Evolutionary conservation across 1,284 basidiomycete genomes (phyloP).

Genomic region (Apiotrichum gracile): DNA sequence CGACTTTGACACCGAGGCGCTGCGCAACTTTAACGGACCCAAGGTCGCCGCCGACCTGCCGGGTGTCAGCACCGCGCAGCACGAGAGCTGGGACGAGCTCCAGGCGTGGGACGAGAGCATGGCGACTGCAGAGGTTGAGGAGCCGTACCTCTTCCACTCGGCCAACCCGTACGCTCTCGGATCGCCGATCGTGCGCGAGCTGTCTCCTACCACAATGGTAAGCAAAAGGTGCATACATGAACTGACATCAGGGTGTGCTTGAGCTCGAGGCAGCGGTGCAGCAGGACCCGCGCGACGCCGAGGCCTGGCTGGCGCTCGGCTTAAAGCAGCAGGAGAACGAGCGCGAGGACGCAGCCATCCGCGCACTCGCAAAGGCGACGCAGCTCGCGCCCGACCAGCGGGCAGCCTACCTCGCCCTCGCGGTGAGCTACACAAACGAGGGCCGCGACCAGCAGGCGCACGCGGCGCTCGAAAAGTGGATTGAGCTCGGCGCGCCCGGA

Average conservation of each 20-base stretch:
- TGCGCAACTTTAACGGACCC: slow-evolving; percentile 31
- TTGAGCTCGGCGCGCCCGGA: slow-evolving; percentile 41
- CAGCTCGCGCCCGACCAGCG: slow-evolving; percentile 71
- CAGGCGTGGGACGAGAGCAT: slow-evolving; percentile 84
- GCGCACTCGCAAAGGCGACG: slow-evolving; percentile 74
- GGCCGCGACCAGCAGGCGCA: slow-evolving; percentile 66
- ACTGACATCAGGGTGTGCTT: slow-evolving; percentile 62
- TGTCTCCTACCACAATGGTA: slow-evolving; percentile 36
- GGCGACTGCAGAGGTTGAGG: slow-evolving; percentile 22
- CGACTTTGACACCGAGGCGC: slow-evolving; percentile 35
- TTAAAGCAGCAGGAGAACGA: slow-evolving; percentile 99
- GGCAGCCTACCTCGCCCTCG: slow-evolving; percentile 83
- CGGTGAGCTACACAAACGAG: slow-evolving; percentile 91
- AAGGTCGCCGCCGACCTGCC: no score
- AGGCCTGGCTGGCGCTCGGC: slow-evolving; percentile 85
- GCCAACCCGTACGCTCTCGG: slow-evolving; percentile 72
- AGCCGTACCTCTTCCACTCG: slow-evolving; percentile 66
- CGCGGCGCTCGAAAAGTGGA: slow-evolving; percentile 78
- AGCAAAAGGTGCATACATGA: slow-evolving; percentile 19
- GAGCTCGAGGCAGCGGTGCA: slow-evolving; percentile 89
- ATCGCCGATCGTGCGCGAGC: slow-evolving; percentile 50
- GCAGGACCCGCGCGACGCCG: slow-evolving; percentile 62
- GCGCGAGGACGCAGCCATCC: slow-evolving; percentile 82
- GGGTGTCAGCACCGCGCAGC: background rate
- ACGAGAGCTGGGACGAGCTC: slow-evolving; percentile 55